Base-by-base conservation (phyloP, 257 asterid genomes). In the Verbascum thapsus region DNA sequence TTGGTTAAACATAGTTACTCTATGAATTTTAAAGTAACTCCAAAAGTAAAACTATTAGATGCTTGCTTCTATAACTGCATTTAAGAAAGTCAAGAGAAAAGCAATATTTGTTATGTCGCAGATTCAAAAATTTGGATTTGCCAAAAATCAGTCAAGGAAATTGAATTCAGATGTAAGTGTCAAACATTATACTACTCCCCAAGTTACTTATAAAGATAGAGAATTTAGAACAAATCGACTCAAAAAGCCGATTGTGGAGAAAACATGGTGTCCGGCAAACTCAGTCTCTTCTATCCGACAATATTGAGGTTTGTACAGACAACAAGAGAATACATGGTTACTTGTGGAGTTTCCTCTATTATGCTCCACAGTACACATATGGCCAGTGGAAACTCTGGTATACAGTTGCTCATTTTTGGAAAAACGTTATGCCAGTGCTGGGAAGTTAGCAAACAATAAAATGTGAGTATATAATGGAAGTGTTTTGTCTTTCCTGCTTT, bases 401-500 rank as follows among this genome's bases (percentile, higher is more conserved):
- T 51, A 26, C 4, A 19, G 8, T 18, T 38, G 8, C 17, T n/a
- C 16, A 26, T 60, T 60, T 39, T 48, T 43, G 16, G 45, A 8
- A 17, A 12, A 50, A 18, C 18, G 37, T 44, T 18, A 18, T 20
- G 8, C n/a, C 11, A 13, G 42, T 40, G 10, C 53, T 2, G 19
- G 41, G 16, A 19, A 17, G 53, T 11, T 30, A 22, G 42, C 56
- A 34, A 11, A 26, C 40, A 13, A 17, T 1, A 2, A 26, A 40
- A 22, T 43, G 16, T 10, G 5, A 32, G 22, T 10, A 54, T 12
- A 20, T 7, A 53, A 39, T 37, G 30, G 19, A 13, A 30, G 47
- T 50, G 9, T 22, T 7, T 18, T 13, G 6, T 45, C 63, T 41
- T 12, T 17, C 10, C 22, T 70, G 10, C 72, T 66, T 34, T 60